A percentile compares a stretch with the other conserved stretches of the same genome.
These are phyloP conservation scores for Aspergillus fumigatus DNA, from an alignment of 2,329 filamentous ascomycete genomes.

Conservation along the genomic window DNA sequence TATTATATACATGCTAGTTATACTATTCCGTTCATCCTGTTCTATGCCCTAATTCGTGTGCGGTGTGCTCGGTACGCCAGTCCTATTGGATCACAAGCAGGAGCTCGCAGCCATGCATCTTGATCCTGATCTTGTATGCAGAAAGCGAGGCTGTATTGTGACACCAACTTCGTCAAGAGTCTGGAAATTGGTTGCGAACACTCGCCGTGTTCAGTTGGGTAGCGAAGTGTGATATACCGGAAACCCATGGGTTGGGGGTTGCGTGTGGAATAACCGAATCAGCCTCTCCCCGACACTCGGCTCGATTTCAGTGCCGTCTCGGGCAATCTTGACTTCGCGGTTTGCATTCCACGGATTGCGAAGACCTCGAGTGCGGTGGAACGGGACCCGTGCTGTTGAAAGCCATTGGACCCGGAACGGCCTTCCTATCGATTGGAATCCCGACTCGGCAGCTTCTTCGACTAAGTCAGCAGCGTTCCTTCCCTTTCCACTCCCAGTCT, in stretches of 20 bases:
- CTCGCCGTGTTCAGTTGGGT: neutral
- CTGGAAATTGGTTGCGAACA: neutral
- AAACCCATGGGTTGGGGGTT: constrained; percentile 11
- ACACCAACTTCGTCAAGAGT: neutral
- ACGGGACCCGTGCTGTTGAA: constrained; percentile 76
- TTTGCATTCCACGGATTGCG: constrained; percentile 95
- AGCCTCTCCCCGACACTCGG: constrained; percentile 72
- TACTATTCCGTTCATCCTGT: neutral
- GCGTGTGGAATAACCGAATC: constrained; percentile 69
- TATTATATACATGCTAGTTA: neutral
- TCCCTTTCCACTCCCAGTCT: constrained; percentile 28
- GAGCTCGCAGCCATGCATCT: neutral
- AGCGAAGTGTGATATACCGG: neutral
- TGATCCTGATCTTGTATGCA: neutral
- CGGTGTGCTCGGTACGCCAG: neutral
- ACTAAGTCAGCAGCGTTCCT: constrained; percentile 47
- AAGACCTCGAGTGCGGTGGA: constrained; percentile 80
- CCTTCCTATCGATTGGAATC: constrained; percentile 73
- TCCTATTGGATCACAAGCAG: neutral
- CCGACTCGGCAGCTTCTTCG: constrained; percentile 39
- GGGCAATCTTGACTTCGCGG: constrained; percentile 89
- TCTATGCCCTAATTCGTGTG: neutral
- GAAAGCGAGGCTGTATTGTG: neutral
- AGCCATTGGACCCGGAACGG: constrained; percentile 90
- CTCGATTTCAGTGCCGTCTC: constrained; percentile 91